phyloP scores from a whole-genome alignment of 805 yeast genomes.

The Lachancea meyersii region DNA sequence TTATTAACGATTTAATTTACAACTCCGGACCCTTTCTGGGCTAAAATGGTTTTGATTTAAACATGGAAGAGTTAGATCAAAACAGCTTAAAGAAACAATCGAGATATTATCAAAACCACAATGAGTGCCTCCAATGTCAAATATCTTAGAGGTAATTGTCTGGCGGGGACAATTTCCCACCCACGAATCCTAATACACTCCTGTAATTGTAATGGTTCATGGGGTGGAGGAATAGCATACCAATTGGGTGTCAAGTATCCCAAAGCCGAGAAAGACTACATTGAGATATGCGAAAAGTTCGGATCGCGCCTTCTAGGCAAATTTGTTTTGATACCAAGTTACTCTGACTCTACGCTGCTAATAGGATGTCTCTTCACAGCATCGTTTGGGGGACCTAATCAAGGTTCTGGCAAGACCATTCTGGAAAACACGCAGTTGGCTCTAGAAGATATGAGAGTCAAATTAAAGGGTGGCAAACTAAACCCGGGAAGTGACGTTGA shows the following conservation, averaged over 20 bases:
- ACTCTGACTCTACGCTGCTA: constrained; percentile 14
- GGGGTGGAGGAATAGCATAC: constrained; percentile 84
- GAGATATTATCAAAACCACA: not conserved
- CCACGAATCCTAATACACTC: constrained; percentile 63
- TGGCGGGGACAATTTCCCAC: constrained; percentile 1
- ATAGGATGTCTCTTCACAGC: constrained; percentile 75
- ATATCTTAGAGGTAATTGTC: constrained; percentile 7
- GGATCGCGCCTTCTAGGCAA: constrained; percentile 42
- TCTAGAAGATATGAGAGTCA: constrained; percentile 39
- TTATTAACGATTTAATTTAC: no score
- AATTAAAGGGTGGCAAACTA: constrained; percentile 24
- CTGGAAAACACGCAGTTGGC: constrained; percentile 21
- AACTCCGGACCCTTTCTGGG: no score
- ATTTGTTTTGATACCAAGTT: constrained; percentile 24
- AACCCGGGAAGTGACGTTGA: constrained; percentile 56
- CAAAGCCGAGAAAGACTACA: constrained; percentile 46
- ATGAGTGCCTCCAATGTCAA: constrained; percentile 1
- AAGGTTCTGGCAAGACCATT: constrained; percentile 42
- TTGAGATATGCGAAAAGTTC: constrained; percentile 20
- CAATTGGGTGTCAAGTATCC: constrained; percentile 51
- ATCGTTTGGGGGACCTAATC: constrained; percentile 40
- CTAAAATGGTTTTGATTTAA: no score
- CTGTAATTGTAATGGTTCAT: constrained; percentile 68
- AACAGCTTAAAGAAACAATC: no score
- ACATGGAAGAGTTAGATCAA: no score